phyloP scores from a whole-genome alignment of 352 stramenopile genomes.

The Thalassiosira pacifica region DNA sequence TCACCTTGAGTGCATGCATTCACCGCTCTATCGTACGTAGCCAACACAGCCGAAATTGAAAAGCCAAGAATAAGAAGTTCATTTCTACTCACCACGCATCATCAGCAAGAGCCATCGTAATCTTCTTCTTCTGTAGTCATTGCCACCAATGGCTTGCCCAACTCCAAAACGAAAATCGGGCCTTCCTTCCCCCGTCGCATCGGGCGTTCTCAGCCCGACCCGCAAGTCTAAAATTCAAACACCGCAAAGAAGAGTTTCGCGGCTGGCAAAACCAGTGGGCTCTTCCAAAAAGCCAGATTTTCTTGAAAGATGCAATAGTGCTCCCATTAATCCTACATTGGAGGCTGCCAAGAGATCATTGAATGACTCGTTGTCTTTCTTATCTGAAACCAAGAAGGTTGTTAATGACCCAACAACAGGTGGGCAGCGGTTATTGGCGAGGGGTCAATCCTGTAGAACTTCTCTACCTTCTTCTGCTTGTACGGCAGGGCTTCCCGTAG shows the following conservation, averaged over 20 bases:
- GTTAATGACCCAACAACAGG: not conserved
- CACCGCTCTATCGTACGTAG: too few species aligned
- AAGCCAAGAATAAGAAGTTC: too few species aligned
- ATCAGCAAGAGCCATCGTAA: not conserved
- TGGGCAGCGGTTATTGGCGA: too few species aligned
- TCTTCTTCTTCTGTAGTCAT: not conserved
- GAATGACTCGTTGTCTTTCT: slow-evolving; percentile 3
- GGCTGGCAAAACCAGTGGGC: not conserved
- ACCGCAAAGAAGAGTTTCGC: slow-evolving; percentile 9
- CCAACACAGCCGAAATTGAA: too few species aligned
- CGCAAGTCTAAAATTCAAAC: slow-evolving; percentile 5
- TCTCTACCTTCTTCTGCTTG: not conserved
- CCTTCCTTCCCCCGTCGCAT: not conserved
- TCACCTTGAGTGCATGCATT: too few species aligned
- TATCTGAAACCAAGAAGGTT: slow-evolving; percentile 11
- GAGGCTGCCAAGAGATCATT: slow-evolving; percentile 21
- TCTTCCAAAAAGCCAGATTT: not conserved
- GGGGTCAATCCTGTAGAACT: too few species aligned
- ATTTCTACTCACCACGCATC: too few species aligned
- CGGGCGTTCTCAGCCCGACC: not conserved
- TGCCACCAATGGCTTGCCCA: not conserved
- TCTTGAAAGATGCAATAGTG: not conserved
- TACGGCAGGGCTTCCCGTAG: not conserved
- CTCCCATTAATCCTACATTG: slow-evolving; percentile 3
- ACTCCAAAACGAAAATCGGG: slow-evolving; percentile 24